Percentiles rank a stretch among this genome's conserved stretches.
Evolutionary conservation across 352 stramenopile species (phyloP).

Genomic region (Pythium coloratum): DNA sequence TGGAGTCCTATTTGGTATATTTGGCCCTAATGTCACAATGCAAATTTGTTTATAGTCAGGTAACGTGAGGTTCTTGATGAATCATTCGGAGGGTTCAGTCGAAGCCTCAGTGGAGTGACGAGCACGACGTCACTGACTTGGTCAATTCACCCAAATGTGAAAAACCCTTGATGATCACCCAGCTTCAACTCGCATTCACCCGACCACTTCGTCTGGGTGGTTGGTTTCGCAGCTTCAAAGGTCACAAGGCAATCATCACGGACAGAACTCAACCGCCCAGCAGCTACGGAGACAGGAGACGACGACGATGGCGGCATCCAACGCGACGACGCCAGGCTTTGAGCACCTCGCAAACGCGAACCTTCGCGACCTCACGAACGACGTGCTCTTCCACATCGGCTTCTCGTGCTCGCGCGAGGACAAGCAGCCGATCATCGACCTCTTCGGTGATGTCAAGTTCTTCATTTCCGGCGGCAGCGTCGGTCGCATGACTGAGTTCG

Average conservation of each 20-base stretch:
- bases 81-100: not conserved
- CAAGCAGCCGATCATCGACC: constrained; percentile 38
- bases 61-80: not conserved
- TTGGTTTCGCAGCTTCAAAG: constrained; percentile 4
- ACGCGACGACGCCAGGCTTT: constrained; percentile 6
- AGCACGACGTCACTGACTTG: not conserved
- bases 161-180: not conserved
- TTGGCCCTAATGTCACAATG: not conserved
- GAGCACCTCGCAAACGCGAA: constrained; percentile 65
- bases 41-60: not conserved
- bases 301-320: constrained; percentile 1
- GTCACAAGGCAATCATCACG: constrained; percentile 6
- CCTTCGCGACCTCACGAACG: constrained; percentile 52
- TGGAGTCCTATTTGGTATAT: not conserved
- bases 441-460: constrained; percentile 81
- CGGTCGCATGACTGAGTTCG: constrained; percentile 77
- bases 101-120: not conserved
- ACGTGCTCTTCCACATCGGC: constrained; percentile 81
- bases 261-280: not conserved
- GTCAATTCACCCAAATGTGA: not conserved
- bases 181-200: constrained; percentile 8
- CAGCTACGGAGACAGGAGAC: not conserved
- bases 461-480: constrained; percentile 73
- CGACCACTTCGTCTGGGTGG: not conserved
- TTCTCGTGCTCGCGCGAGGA: constrained; percentile 58